phyloP scores from a whole-genome alignment of 2,329 filamentous ascomycete species.

The Chrysoporthe puriensis region DNA sequence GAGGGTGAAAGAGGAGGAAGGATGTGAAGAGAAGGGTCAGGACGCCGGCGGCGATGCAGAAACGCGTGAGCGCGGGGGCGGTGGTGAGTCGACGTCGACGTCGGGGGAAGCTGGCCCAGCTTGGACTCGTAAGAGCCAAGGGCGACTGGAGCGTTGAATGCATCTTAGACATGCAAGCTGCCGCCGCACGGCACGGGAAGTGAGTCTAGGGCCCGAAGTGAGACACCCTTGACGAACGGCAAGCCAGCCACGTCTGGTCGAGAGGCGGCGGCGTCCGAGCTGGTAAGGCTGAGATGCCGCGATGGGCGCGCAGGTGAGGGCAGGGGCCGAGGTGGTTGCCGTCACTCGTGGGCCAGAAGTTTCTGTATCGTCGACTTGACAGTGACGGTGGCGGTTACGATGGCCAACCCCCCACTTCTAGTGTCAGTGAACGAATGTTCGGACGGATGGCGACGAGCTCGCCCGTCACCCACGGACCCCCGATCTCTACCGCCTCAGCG shows the following conservation, averaged over 20 bases:
- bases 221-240: not conserved
- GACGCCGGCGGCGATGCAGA: constrained; percentile 24
- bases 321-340: not conserved
- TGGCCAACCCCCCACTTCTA: not conserved
- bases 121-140: constrained; percentile 16
- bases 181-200: not conserved
- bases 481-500: not conserved
- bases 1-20: constrained; percentile 26
- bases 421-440: no score
- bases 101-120: constrained; percentile 22
- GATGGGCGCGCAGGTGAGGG: not conserved
- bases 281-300: not conserved
- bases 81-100: constrained; percentile 21
- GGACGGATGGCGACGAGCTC: no score
- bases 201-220: not conserved
- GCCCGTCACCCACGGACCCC: not conserved
- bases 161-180: constrained; percentile 1
- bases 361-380: not conserved
- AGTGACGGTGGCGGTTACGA: not conserved
- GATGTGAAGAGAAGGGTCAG: constrained; percentile 24
- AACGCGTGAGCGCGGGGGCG: constrained; percentile 19
- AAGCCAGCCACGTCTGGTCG: not conserved
- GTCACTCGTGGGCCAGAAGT: not conserved
- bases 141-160: constrained; percentile 23
- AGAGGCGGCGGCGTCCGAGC: not conserved